phyloP scores from a whole-genome alignment of 2,329 filamentous ascomycete species.

The Verticillium tricorpus region DNA sequence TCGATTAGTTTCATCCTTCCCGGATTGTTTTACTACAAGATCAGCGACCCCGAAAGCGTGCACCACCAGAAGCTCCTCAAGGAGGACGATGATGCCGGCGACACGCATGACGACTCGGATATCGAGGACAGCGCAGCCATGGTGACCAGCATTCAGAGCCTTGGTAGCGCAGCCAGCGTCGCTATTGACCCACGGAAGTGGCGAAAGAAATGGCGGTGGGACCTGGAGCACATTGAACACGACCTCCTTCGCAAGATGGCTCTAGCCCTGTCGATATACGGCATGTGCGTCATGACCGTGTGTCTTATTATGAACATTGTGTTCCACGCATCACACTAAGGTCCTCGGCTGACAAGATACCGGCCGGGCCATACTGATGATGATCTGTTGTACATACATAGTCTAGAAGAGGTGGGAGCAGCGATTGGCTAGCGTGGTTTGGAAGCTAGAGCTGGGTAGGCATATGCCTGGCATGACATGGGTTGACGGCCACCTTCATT shows the following conservation, averaged over 20 bases:
- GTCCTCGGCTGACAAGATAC: not conserved
- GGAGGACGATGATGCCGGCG: slow-evolving; percentile 81
- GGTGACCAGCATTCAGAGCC: slow-evolving; percentile 39
- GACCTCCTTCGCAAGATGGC: slow-evolving; percentile 66
- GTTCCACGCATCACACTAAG: slow-evolving; percentile 61
- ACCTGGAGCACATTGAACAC: slow-evolving; percentile 60
- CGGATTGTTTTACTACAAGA: slow-evolving; percentile 97
- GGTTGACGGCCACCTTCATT: not conserved
- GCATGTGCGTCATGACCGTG: slow-evolving; percentile 80
- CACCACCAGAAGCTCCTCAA: slow-evolving; percentile 85
- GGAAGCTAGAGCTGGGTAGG: too few relatives aligned
- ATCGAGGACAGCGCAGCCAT: slow-evolving; percentile 41
- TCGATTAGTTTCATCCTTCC: slow-evolving; percentile 97
- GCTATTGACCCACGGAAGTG: slow-evolving; percentile 34
- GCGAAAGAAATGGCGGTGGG: slow-evolving; percentile 55
- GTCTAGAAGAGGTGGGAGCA: not conserved
- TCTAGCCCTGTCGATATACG: slow-evolving; percentile 76
- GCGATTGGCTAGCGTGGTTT: not conserved
- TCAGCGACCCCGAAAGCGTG: slow-evolving; percentile 81
- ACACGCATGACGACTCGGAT: slow-evolving; percentile 44
- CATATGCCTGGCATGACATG: not conserved
- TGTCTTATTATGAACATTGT: slow-evolving; percentile 84
- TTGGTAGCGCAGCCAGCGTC: slow-evolving; percentile 35
- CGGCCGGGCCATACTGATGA: not conserved
- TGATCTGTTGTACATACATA: not conserved